phyloP scores from a whole-genome alignment of 495 filamentous ascomycete species.

The Aspergillus haitiensis region DNA sequence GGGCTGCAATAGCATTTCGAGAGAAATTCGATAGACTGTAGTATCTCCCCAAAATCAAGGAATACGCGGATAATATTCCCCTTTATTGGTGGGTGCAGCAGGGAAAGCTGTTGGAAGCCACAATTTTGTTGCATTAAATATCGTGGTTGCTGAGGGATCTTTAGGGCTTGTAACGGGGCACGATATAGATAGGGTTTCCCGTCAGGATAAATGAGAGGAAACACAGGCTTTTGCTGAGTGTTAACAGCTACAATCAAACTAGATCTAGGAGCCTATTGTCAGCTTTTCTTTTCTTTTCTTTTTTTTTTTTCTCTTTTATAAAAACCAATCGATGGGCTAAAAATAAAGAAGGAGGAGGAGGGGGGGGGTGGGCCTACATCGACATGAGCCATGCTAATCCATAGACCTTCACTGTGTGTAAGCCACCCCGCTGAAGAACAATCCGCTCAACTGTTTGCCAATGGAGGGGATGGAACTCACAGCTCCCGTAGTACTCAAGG shows the following conservation, averaged over 20 bases:
- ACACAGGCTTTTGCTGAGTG: background rate
- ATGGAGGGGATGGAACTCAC: background rate
- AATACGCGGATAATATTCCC: slow-evolving; percentile 1
- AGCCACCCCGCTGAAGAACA: background rate
- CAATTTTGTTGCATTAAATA: background rate
- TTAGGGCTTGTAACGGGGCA: background rate
- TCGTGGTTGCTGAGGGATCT: background rate
- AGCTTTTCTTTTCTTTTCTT: too few relatives aligned
- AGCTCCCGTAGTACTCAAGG: slow-evolving; percentile 3
- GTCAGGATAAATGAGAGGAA: background rate
- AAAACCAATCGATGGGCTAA: too few relatives aligned
- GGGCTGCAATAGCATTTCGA: background rate
- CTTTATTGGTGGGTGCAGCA: background rate
- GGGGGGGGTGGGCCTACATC: background rate
- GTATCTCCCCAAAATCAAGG: background rate
- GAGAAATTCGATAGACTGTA: background rate
- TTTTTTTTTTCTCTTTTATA: too few relatives aligned
- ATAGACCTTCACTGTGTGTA: background rate
- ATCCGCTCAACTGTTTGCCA: slow-evolving; percentile 4
- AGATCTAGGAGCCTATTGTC: background rate
- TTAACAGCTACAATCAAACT: background rate
- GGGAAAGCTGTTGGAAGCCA: background rate
- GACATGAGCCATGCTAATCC: background rate
- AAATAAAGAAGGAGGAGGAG: too few relatives aligned
- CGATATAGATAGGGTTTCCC: slow-evolving; percentile 1